These are phyloP conservation scores for Erysimum pusillum DNA, from an alignment of 441 rosid species.

Conservation along the genomic window DNA sequence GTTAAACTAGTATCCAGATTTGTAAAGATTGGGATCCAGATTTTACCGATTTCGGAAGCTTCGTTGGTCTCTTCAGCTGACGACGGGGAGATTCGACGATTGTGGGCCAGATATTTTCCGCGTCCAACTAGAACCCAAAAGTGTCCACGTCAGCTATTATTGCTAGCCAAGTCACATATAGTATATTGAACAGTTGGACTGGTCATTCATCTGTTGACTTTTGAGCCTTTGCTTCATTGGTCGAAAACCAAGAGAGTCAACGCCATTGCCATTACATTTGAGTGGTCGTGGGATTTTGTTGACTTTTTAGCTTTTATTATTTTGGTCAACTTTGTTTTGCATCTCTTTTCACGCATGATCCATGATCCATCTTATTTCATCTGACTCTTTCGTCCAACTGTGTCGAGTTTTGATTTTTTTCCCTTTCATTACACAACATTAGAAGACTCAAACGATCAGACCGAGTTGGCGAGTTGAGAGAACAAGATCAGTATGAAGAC, in stretches of 20 bases:
- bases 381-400: neutral
- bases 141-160: neutral
- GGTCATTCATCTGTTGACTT: neutral
- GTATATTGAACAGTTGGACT: neutral
- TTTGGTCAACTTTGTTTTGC: slow-evolving; percentile 28
- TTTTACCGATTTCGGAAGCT: neutral
- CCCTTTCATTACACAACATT: neutral
- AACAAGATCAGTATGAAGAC: slow-evolving; percentile 30
- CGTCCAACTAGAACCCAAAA: too few relatives aligned
- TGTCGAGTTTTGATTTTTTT: neutral
- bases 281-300: neutral
- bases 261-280: neutral
- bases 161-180: neutral
- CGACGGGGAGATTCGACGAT: neutral
- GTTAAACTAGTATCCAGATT: neutral
- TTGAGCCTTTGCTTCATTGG: neutral
- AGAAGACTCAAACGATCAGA: too few relatives aligned
- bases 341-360: slow-evolving; percentile 16
- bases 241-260: neutral
- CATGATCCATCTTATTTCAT: slow-evolving; percentile 1
- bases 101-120: too few relatives aligned
- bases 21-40: neutral
- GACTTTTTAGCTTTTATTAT: slow-evolving; percentile 15
- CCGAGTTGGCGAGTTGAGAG: neutral
- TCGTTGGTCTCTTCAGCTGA: too few relatives aligned